Base-by-base conservation (phyloP, 2,329 filamentous ascomycete species). In the Corynespora cassiicola region DNA sequence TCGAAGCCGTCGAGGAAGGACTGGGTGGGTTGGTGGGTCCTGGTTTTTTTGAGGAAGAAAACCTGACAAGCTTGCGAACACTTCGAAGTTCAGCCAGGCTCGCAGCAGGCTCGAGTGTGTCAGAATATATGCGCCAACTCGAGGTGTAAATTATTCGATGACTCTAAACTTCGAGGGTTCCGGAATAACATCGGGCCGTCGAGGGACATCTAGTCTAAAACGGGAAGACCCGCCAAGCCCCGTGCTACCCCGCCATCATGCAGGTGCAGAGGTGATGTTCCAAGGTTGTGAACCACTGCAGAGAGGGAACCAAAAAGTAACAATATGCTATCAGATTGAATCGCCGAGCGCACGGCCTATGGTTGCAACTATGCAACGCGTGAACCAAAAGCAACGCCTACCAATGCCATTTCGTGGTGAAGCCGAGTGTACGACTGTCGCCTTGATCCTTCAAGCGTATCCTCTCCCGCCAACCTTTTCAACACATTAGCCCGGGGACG, bases 371-470 rank as follows among this genome's bases (percentile, higher is more conserved):
- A 52, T 56, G 53, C 58, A 59, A 53, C 44, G 30, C 26, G 17
- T 29, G 35, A 34, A 37, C 26, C 41, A 32, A 30, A 29, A 35
- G 32, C 34, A 51, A 63, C 59, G 56, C 63, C 60, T 52, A 37
- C 47, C 44, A 53, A 66, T 66, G 63, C 60, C 50, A 38, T 43
- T 27, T 40, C 42, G 41, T 45, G 19, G 25, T 39, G 39, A 19
- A 31, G 33, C 18, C n/a, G 20, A 25, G 25, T 36, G 31, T 34
- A 36, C 36, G 17, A 15, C 18, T 35, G 14, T 15, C 20, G 29
- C 27, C 14, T 15, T 31, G 10, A 7, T 23, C 14, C 11, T 34
- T 27, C 10, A 37, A 22, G 28, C 19, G 7, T 33, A 24, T 23
- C 25, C 39, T 16, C 15, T 24, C 19, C 14, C 33, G 9, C 31